Evolutionary conservation across 2,329 filamentous ascomycete species (phyloP), one percentile per base, ranked within the genome.

Genomic region (Venturia pyrina): DNA sequence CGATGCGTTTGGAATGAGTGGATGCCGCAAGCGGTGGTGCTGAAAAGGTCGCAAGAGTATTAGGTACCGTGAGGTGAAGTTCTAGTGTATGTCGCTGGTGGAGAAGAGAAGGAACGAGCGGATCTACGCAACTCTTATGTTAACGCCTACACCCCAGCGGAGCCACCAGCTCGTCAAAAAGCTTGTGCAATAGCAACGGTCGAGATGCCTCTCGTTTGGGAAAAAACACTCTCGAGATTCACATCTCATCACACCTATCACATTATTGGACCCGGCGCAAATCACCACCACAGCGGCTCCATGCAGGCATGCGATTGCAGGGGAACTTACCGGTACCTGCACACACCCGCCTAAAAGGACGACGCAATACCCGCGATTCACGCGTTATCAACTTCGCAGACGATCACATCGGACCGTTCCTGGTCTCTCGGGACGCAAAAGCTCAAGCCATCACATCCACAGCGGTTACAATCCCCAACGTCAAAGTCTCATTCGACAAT

Each of bases 21-120:
- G 1, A 50, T 50, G 48, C 48, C 48, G 48, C 21, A 28, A 28
- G 48, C 21, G 48, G 48, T n/a, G n/a, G n/a, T n/a, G n/a, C n/a
- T n/a, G n/a, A n/a, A n/a, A 15, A 5, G 28, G 48, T 50, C 13
- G n/a, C 2, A 28, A n/a, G 53, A 15, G 53, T 59, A 59, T 59
- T 59, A 59, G 53, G 53, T 59, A 59, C 53, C 53, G 53, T 59
- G 53, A 59, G 53, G 53, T 59, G 53, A 59, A 37, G 32, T 59
- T 59, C 53, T 59, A 59, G 53, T 59, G 53, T 59, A 59, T 57
- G 5, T 7, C 1, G 28, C 4, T 37, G 53, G 15, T 37, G 50
- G 48, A 28, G 48, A 19, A 32, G 21, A n/a, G 10, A n/a, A 21
- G 15, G 10, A 5, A 57, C 7, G 15, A 8, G 53, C 3, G 19